Percentiles rank a stretch among this genome's conserved stretches.
Evolutionary conservation across 306 rosid genomes (phyloP).

Genomic region (Cucumis melo): DNA sequence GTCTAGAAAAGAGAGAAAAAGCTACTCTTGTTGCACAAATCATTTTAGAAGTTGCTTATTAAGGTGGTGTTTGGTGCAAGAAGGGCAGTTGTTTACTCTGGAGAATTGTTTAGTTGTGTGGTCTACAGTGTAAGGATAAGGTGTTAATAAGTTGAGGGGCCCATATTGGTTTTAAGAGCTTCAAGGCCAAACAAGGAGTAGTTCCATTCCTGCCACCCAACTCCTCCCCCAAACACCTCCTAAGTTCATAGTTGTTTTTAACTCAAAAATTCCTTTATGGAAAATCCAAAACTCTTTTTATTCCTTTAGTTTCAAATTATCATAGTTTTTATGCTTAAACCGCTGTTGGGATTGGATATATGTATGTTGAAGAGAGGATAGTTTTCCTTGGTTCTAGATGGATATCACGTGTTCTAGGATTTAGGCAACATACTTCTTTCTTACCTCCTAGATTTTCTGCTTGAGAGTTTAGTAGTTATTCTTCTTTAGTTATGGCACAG

Average conservation of each 20-base stretch:
- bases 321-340: background rate
- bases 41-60: background rate
- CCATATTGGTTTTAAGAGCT: no score
- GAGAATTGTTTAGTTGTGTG: no score
- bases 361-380: background rate
- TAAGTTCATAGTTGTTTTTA: background rate
- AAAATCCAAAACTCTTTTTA: no score
- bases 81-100: no score
- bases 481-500: background rate
- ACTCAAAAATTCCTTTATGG: background rate
- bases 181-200: no score
- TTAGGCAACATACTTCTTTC: background rate
- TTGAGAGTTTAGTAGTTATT: background rate
- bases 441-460: background rate
- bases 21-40: background rate
- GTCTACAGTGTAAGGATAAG: no score
- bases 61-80: no score
- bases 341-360: background rate
- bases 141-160: no score
- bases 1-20: background rate
- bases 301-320: background rate
- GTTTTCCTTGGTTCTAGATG: background rate
- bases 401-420: background rate
- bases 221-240: no score
- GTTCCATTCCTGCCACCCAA: no score